phyloP scores from a whole-genome alignment of 352 stramenopile genomes.

The Pythium coloratum region DNA sequence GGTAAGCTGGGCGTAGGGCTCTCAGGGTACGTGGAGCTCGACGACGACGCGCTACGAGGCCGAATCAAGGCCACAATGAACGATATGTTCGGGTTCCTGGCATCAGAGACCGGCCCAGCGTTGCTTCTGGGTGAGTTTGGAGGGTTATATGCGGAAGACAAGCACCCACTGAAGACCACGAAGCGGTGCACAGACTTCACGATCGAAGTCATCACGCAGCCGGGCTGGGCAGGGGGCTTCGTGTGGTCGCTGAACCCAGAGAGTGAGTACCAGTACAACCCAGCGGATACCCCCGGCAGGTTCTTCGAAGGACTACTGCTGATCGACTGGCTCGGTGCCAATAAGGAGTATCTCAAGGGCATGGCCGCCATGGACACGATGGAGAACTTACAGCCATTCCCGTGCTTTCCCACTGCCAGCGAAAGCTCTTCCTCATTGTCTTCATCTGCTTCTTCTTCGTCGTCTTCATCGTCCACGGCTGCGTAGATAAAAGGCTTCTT shows the following conservation, averaged over 20 bases:
- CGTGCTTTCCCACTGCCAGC: slow-evolving; percentile 36
- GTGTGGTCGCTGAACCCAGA: slow-evolving; percentile 77
- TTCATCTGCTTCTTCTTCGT: not conserved
- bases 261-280: slow-evolving; percentile 65
- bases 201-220: slow-evolving; percentile 54
- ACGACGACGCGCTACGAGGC: slow-evolving; percentile 37
- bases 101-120: slow-evolving; percentile 41
- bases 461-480: not conserved
- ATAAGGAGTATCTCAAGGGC: slow-evolving; percentile 43
- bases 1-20: slow-evolving; percentile 34
- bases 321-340: slow-evolving; percentile 55
- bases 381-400: slow-evolving; percentile 43
- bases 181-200: slow-evolving; percentile 56
- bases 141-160: slow-evolving; percentile 56
- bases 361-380: slow-evolving; percentile 52
- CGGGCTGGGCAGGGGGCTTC: slow-evolving; percentile 55
- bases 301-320: slow-evolving; percentile 53
- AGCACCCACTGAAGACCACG: slow-evolving; percentile 54
- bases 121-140: slow-evolving; percentile 67
- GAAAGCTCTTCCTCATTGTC: not conserved
- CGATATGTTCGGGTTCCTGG: slow-evolving; percentile 70
- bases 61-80: slow-evolving; percentile 54
- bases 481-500: not conserved
- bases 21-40: slow-evolving; percentile 47
- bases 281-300: slow-evolving; percentile 30